Conservation (phyloP, 2,329 filamentous ascomycete species). For the Claviceps spartinae region DNA sequence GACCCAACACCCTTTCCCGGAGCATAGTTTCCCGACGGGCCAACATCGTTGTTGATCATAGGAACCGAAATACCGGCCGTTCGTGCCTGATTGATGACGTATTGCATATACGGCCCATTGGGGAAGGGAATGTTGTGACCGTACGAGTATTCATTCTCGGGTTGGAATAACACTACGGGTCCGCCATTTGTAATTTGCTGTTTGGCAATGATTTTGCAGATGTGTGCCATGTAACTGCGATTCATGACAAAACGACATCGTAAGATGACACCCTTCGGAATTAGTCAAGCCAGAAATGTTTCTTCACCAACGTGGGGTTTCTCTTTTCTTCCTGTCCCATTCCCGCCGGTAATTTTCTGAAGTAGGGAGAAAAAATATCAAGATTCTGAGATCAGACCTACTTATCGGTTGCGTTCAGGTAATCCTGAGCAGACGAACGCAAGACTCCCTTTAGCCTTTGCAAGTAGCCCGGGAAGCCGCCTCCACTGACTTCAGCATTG, state of each 20-base stretch:
- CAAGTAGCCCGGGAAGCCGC: conserved; percentile 72
- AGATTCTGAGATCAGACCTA: conserved; percentile 20
- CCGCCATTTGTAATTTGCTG: conserved; percentile 75
- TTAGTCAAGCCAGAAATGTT: neutral
- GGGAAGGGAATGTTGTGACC: conserved; percentile 41
- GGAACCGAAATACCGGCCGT: conserved; percentile 60
- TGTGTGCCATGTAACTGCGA: conserved; percentile 42
- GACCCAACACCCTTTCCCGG: conserved; percentile 44
- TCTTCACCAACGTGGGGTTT: no score
- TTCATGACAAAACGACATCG: neutral
- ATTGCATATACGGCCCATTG: conserved; percentile 54
- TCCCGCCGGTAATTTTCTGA: no score
- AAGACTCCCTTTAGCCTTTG: conserved; percentile 52
- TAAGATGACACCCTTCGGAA: neutral
- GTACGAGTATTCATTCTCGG: conserved; percentile 66
- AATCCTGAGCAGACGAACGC: conserved; percentile 48
- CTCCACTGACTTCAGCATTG: conserved; percentile 64
- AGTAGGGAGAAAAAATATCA: neutral
- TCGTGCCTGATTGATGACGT: conserved; percentile 54
- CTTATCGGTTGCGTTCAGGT: conserved; percentile 52
- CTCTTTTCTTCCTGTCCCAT: neutral
- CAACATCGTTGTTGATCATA: conserved; percentile 61
- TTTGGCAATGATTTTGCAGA: conserved; percentile 54
- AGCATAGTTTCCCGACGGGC: conserved; percentile 44
- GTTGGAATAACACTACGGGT: conserved; percentile 64